These are phyloP conservation scores for Panicum miliaceum DNA, from an alignment of 176 grass and related monocot genomes.

Conservation along the genomic window DNA sequence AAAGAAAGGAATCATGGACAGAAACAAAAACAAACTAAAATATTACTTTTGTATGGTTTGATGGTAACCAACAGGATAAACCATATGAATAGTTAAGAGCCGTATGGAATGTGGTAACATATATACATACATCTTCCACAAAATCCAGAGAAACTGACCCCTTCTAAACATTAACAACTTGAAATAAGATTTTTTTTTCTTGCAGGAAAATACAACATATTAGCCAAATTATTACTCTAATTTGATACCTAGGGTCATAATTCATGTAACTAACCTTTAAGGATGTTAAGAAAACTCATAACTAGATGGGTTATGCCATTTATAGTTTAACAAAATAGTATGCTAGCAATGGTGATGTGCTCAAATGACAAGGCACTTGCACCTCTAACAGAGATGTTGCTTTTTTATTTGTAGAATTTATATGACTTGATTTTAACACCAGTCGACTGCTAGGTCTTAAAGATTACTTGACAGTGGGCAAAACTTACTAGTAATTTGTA, in stretches of 20 bases:
- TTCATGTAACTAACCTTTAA: too few species aligned
- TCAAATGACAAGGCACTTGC: not conserved
- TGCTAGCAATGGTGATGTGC: not conserved
- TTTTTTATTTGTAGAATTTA: not conserved
- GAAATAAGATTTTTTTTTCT: not conserved
- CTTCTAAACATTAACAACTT: not conserved
- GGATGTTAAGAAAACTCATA: too few species aligned
- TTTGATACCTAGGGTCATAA: too few species aligned
- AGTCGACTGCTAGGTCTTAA: not conserved
- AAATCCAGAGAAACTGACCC: not conserved
- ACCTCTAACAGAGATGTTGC: not conserved
- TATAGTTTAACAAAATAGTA: not conserved
- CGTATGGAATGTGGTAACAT: not conserved
- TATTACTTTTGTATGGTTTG: conserved; percentile 19
- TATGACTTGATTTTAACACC: not conserved
- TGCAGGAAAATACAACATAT: too few species aligned
- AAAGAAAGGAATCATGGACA: conserved; percentile 27
- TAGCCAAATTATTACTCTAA: too few species aligned
- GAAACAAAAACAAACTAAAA: conserved; percentile 6
- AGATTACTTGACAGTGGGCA: not conserved
- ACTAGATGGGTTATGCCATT: too few species aligned
- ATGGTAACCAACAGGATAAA: not conserved
- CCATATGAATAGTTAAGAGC: not conserved
- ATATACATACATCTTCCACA: not conserved
- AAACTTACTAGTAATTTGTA: too few species aligned